A percentile compares a stretch with the other conserved stretches of the same genome.
phyloP scores from a whole-genome alignment of 2,329 filamentous ascomycete genomes.

The Bipolaris victoriae region DNA sequence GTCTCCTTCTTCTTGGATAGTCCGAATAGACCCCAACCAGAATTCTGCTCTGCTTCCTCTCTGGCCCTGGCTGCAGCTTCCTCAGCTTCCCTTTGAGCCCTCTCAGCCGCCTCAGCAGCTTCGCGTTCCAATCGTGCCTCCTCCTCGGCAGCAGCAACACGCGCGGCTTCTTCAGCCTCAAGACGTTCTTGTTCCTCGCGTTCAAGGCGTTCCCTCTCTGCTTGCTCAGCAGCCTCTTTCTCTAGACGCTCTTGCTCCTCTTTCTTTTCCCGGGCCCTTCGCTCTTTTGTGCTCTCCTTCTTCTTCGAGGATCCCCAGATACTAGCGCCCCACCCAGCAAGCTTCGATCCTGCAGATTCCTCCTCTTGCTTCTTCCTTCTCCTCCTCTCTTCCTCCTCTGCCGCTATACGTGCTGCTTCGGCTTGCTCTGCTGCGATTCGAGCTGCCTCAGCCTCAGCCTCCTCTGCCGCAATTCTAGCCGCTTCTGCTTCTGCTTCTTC shows the following conservation, averaged over 20 bases:
- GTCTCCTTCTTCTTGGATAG: constrained; percentile 45
- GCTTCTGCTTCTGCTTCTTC: constrained; percentile 15
- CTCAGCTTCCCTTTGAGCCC: constrained; percentile 22
- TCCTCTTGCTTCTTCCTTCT: constrained; percentile 32
- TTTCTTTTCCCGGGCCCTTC: constrained; percentile 43
- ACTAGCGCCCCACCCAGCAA: constrained; percentile 37
- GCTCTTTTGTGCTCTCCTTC: constrained; percentile 43
- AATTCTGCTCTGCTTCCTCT: constrained; percentile 33
- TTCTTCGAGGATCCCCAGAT: constrained; percentile 47
- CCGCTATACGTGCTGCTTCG: constrained; percentile 15
- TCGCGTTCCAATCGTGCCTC: constrained; percentile 48
- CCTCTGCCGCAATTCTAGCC: constrained; percentile 25
- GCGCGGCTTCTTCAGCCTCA: constrained; percentile 39
- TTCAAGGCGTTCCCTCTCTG: constrained; percentile 34
- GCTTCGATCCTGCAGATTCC: constrained; percentile 35
- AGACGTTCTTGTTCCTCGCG: constrained; percentile 30
- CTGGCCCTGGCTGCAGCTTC: constrained; percentile 27
- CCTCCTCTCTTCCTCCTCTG: constrained; percentile 30
- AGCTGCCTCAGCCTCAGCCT: constrained; percentile 21
- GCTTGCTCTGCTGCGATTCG: constrained; percentile 24
- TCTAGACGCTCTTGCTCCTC: constrained; percentile 39
- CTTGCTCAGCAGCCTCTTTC: constrained; percentile 19
- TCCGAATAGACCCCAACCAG: constrained; percentile 28
- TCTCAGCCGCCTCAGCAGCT: constrained; percentile 27
- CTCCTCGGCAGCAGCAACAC: constrained; percentile 40